Evolutionary conservation across 1,284 basidiomycete species (phyloP).

Genomic region (Crepidotus sp.): DNA sequence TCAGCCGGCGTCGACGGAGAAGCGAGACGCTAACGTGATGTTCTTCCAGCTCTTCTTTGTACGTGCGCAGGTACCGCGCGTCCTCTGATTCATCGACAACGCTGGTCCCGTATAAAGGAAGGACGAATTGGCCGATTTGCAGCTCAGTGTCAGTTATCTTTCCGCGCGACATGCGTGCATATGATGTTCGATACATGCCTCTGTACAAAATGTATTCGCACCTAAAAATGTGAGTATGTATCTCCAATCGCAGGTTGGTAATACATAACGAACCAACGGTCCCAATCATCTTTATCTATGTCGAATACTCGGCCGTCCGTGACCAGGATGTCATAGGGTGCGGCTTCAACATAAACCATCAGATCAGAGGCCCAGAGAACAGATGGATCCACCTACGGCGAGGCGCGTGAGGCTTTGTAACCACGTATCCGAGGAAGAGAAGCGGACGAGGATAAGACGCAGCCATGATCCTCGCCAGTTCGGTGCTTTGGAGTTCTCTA

Average conservation of each 20-base stretch:
- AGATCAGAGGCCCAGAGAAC: background rate
- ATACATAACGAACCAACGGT: slow-evolving; percentile 51
- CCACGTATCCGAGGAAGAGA: slow-evolving; percentile 83
- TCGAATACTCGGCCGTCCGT: slow-evolving; percentile 67
- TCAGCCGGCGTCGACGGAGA: background rate
- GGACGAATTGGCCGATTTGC: slow-evolving; percentile 74
- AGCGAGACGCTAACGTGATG: slow-evolving; percentile 41
- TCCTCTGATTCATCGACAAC: slow-evolving; percentile 51
- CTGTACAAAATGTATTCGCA: slow-evolving; percentile 87
- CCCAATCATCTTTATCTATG: slow-evolving; percentile 61
- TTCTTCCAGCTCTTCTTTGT: slow-evolving; percentile 57
- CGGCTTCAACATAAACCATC: slow-evolving; percentile 38
- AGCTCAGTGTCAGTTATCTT: slow-evolving; percentile 61
- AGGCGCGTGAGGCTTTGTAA: slow-evolving; percentile 67
- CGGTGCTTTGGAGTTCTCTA: slow-evolving; percentile 79
- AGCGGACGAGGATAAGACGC: slow-evolving; percentile 68
- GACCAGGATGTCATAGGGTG: slow-evolving; percentile 79
- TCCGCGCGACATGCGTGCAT: slow-evolving; percentile 62
- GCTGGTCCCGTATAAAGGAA: slow-evolving; percentile 49
- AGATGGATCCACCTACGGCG: slow-evolving; percentile 44
- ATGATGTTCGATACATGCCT: slow-evolving; percentile 72
- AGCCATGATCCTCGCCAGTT: slow-evolving; percentile 75
- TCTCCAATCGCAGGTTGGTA: background rate
- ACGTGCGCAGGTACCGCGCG: slow-evolving; percentile 59
- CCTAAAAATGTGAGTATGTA: slow-evolving; percentile 35